A percentile compares a stretch with the other conserved stretches of the same genome.
phyloP scores from a whole-genome alignment of 1,284 basidiomycete species.

The Psilocybe mexicana region DNA sequence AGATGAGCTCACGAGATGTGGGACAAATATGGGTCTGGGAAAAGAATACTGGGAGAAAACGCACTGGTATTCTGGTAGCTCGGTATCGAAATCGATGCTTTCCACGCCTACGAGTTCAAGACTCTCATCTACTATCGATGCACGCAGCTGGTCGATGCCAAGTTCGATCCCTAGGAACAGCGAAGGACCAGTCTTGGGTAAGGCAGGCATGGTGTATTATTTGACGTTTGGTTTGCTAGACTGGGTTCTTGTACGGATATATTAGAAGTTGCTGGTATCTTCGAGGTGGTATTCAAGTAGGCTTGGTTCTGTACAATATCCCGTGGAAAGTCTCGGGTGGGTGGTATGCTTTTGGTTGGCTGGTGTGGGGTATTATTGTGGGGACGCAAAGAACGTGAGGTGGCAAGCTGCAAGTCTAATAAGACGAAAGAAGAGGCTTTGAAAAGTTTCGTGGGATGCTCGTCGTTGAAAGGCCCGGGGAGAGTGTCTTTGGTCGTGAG shows the following conservation, averaged over 20 bases:
- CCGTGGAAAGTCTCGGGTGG: neutral
- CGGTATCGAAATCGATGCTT: constrained; percentile 76
- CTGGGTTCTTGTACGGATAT: constrained; percentile 24
- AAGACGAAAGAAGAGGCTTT: constrained; percentile 7
- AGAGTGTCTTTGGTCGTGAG: constrained; percentile 13
- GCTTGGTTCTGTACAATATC: constrained; percentile 19
- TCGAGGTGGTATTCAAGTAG: constrained; percentile 26
- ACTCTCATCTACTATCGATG: constrained; percentile 76
- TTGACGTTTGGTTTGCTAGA: neutral
- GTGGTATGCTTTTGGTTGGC: constrained; percentile 5
- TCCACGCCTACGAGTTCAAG: constrained; percentile 79
- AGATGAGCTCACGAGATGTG: neutral
- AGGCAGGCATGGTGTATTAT: constrained; percentile 42
- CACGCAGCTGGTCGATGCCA: constrained; percentile 76
- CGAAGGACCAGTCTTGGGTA: constrained; percentile 54
- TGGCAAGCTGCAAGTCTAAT: constrained; percentile 26
- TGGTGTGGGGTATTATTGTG: constrained; percentile 19
- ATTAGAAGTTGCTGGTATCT: constrained; percentile 28
- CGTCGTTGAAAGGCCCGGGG: constrained; percentile 11
- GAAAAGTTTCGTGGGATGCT: constrained; percentile 13
- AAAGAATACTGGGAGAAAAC: constrained; percentile 7
- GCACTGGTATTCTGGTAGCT: constrained; percentile 79
- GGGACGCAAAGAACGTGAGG: constrained; percentile 26
- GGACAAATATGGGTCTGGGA: neutral
- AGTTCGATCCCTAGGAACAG: constrained; percentile 80